Evolutionary conservation across 495 filamentous ascomycete genomes (phyloP), one percentile per base, ranked within the genome.

Genomic region (Amphirosellinia nigrospora): DNA sequence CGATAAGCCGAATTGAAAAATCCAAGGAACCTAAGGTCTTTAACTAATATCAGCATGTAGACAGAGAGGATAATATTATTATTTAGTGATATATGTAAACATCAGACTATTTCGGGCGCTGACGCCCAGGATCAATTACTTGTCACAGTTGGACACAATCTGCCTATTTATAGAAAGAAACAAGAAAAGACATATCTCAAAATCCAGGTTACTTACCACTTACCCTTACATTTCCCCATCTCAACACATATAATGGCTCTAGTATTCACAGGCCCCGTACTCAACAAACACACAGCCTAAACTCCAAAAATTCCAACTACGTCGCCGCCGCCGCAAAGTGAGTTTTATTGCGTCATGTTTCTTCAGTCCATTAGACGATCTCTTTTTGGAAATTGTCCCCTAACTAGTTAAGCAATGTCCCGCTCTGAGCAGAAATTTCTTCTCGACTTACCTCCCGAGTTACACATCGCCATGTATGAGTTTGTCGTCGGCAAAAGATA

Each of bases 391-490:
- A n/a, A n/a, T n/a, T n/a, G n/a, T n/a, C n/a, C n/a, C n/a, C n/a
- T n/a, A n/a, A n/a, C n/a, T n/a, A n/a, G n/a, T n/a, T n/a, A n/a
- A n/a, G n/a, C n/a, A n/a, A 59, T 5, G 9, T 23, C n/a, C 4
- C 56, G 16, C 9, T 38, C 19, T 59, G 19, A 7, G 13, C 15
- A 59, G 56, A 59, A 59, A 32, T 34, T 59, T 4, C 56, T 59
- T 23, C 56, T 59, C 15, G 34, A 39, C 34, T n/a, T 59, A 9
- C 56, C 56, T 15, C 56, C 56, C 16, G 56, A 59, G 34, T 39
- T 59, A 21, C 56, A 34, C n/a, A 39, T 23, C 56, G 19, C 34
- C 56, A 59, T 59, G 32, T 59, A 59, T 13, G 34, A 39, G 30
- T 34, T 59, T n/a, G 19, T 11, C 34, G 16, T 58, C 13, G 45